Evolutionary conservation across 2,329 filamentous ascomycete species (phyloP).

Genomic region (Aspergillus pseudoglaucus): DNA sequence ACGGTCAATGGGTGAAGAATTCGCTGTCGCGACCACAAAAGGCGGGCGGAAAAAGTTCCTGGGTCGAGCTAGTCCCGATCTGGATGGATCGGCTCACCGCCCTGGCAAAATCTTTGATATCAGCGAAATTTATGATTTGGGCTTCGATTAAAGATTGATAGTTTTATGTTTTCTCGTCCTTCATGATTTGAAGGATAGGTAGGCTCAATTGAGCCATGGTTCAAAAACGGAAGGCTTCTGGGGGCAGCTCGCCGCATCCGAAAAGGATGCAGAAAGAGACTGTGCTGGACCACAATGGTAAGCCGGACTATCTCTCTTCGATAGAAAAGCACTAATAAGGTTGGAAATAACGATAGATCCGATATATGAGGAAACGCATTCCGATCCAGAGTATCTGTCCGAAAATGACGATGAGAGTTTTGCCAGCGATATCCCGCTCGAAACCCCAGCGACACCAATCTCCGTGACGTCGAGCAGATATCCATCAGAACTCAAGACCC

Average conservation of each 20-base stretch:
- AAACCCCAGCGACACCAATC: conserved; percentile 46
- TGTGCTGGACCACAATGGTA: conserved; percentile 24
- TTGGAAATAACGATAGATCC: conserved; percentile 25
- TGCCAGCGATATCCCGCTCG: conserved; percentile 27
- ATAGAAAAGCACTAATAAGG: conserved; percentile 1
- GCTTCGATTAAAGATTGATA: background rate
- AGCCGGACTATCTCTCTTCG: conserved; percentile 3
- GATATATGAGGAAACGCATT: conserved; percentile 27
- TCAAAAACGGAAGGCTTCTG: conserved; percentile 28
- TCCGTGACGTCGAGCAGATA: conserved; percentile 44
- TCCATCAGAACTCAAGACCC: conserved; percentile 68
- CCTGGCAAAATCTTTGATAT: conserved; percentile 27
- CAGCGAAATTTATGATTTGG: conserved; percentile 1
- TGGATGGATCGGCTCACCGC: conserved; percentile 22
- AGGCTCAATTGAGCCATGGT: conserved; percentile 21
- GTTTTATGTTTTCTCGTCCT: conserved; percentile 2
- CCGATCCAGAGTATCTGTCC: conserved; percentile 27
- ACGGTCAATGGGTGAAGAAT: conserved; percentile 12
- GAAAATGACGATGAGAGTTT: conserved; percentile 21
- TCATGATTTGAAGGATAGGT: conserved; percentile 1
- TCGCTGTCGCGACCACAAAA: conserved; percentile 21
- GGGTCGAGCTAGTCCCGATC: conserved; percentile 20
- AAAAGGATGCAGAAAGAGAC: conserved; percentile 28
- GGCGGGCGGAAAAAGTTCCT: conserved; percentile 31
- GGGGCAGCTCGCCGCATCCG: conserved; percentile 18